Conservation (phyloP, 208 protist species). For the Crithidia fasciculata region DNA sequence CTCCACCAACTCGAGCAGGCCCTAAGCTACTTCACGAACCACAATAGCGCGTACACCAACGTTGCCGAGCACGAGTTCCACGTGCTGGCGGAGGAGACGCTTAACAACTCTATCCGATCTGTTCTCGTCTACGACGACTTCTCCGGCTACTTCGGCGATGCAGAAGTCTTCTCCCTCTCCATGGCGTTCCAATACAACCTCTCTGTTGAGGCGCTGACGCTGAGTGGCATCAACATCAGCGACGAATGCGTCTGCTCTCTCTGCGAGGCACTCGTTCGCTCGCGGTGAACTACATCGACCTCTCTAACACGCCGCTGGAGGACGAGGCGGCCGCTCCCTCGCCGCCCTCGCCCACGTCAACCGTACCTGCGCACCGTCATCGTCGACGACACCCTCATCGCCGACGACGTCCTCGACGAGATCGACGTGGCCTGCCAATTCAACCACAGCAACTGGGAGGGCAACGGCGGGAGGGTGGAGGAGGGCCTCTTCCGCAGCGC, state of each 20-base stretch:
- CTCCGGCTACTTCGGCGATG: slow-evolving; percentile 68
- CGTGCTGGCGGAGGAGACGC: slow-evolving; percentile 72
- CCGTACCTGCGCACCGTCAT: slow-evolving; percentile 86
- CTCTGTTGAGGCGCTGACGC: slow-evolving; percentile 82
- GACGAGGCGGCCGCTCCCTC: slow-evolving; percentile 80
- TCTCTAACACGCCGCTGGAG: slow-evolving; percentile 84
- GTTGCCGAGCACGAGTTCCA: slow-evolving; percentile 74
- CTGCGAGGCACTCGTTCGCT: slow-evolving; percentile 78
- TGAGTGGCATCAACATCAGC: slow-evolving; percentile 83
- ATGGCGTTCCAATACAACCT: slow-evolving; percentile 88
- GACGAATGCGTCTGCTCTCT: slow-evolving; percentile 82
- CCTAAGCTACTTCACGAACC: slow-evolving; percentile 71
- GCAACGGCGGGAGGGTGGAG: slow-evolving; percentile 56
- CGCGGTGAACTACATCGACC: slow-evolving; percentile 85
- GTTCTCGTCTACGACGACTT: slow-evolving; percentile 87
- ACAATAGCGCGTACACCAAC: slow-evolving; percentile 85
- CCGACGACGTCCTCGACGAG: slow-evolving; percentile 86
- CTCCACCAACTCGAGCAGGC: slow-evolving; percentile 66
- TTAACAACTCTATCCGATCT: slow-evolving; percentile 86
- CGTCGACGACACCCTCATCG: slow-evolving; percentile 86
- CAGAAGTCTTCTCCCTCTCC: slow-evolving; percentile 78
- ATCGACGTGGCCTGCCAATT: slow-evolving; percentile 91
- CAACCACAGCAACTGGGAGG: slow-evolving; percentile 90
- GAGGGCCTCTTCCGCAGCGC: slow-evolving; percentile 45
- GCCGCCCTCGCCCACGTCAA: slow-evolving; percentile 85